Base-by-base conservation (phyloP, 2,329 filamentous ascomycete species). In the Aspergillus sojae region DNA sequence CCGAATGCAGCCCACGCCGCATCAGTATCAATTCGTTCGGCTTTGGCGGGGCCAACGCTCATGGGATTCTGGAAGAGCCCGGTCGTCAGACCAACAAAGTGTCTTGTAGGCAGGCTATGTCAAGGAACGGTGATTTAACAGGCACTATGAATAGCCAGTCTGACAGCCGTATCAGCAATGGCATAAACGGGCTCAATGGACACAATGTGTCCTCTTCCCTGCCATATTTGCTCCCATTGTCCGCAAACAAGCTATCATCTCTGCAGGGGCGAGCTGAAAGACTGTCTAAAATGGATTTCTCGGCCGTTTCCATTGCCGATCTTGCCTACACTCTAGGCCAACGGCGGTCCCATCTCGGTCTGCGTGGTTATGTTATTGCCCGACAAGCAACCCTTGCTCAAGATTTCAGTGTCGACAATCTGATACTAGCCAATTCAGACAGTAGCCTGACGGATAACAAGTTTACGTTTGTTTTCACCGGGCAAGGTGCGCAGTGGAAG, bases 11-110 rank as follows among this genome's bases (percentile, higher is more conserved):
- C 19, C 4, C n/a, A 5, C n/a, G 58, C 65, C 21, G 66, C 65
- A 3, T 65, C 62, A 50, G 57, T 5, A 62, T 75, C 7, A 71
- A 67, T 54, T 68, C 65, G 9, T 74, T 75, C 67, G 75, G 74
- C 0, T 71, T 72, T 45, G 72, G 71, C 28, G 74, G 74, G 9
- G 67, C 73, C 1, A 76, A 76, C 57, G 70, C 70, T 2, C 74
- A 76, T 54, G 70, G 57, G 2, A 36, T 36, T 16, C 34, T 36
- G 5, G 34, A 36, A 36, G 34, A 36, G 14, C 14, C 34, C 12
- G 14, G 34, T 36, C 14, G 34, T 36, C 14, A 36, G 5, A 36
- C 34, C 5, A 36, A 36, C 34, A 41, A n/a, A 19, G 39, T 41
- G 7, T 41, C 39, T 41, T 41, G 39, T 7, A 41, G 39, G 1